A percentile compares a stretch with the other conserved stretches of the same genome.
These are phyloP conservation scores for Avena sativa DNA, from an alignment of 176 grass and related monocot genomes.

Conservation along the genomic window DNA sequence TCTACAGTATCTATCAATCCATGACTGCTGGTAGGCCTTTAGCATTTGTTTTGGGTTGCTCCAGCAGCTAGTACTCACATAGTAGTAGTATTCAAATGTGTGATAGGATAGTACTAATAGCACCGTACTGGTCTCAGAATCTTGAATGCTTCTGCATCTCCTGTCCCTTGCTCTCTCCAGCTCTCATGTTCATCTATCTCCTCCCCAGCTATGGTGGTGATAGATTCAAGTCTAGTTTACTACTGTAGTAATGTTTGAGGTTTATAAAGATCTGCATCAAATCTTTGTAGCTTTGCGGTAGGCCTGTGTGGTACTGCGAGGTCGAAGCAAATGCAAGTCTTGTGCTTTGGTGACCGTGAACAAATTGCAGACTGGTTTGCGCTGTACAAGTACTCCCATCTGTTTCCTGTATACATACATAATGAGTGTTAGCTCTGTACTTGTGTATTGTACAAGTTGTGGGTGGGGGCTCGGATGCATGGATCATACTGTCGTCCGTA, in stretches of 20 bases:
- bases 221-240: background rate
- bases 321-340: conserved; percentile 15
- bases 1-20: background rate
- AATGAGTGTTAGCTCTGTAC: background rate
- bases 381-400: background rate
- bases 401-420: background rate
- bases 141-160: conserved; percentile 47
- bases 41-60: conserved; percentile 19
- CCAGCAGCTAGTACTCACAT: background rate
- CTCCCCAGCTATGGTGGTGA: background rate
- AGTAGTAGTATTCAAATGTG: conserved; percentile 23
- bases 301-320: background rate
- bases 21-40: background rate
- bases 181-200: conserved; percentile 29
- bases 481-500: background rate
- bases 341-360: background rate
- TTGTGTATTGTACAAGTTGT: background rate
- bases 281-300: background rate
- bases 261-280: background rate
- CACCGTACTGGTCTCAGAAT: conserved; percentile 24
- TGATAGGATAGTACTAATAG: background rate
- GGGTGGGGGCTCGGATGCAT: background rate
- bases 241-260: background rate
- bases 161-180: conserved; percentile 27
- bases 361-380: background rate